Evolutionary conservation across 192 early-diverging fungal species (phyloP).

Genomic region (Entophlyctis luteolus): DNA sequence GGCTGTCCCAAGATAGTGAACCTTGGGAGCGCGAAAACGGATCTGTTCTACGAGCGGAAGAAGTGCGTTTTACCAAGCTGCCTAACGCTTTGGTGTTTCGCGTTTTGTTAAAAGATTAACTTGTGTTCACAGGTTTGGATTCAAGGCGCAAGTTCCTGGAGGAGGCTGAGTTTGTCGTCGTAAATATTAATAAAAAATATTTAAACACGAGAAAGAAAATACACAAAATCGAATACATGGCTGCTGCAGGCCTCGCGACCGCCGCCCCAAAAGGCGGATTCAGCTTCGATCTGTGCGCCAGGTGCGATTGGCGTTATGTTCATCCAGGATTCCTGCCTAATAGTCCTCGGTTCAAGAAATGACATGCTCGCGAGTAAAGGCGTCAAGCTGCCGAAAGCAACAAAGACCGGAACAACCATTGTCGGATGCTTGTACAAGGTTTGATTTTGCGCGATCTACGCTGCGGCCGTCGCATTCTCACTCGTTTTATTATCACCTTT

Average conservation of each 20-base stretch:
- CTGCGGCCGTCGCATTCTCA: not conserved
- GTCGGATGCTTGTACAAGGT: slow-evolving; percentile 89
- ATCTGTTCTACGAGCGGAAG: slow-evolving; percentile 89
- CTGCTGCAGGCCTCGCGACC: slow-evolving; percentile 2
- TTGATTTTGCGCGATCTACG: not conserved
- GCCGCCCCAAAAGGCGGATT: slow-evolving; percentile 62
- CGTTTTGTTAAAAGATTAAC: too few species aligned
- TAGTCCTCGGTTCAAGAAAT: slow-evolving; percentile 56
- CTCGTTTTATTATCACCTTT: not conserved
- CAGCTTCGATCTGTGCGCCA: slow-evolving; percentile 80
- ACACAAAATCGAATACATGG: too few species aligned
- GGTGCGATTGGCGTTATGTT: slow-evolving; percentile 43
- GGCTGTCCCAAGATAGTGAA: slow-evolving; percentile 99
- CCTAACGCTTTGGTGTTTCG: too few species aligned
- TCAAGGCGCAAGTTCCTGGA: too few species aligned
- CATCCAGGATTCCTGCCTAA: not conserved
- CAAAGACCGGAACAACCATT: slow-evolving; percentile 97
- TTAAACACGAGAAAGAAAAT: too few species aligned
- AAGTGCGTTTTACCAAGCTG: slow-evolving; percentile 75
- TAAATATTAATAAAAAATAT: too few species aligned
- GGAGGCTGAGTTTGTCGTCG: too few species aligned
- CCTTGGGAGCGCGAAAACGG: slow-evolving; percentile 84
- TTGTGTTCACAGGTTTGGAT: too few species aligned
- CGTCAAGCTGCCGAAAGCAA: slow-evolving; percentile 71
- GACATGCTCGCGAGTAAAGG: slow-evolving; percentile 72